Base-by-base conservation (phyloP, 345 rosid genomes). In the Atalantia buxifolia region DNA sequence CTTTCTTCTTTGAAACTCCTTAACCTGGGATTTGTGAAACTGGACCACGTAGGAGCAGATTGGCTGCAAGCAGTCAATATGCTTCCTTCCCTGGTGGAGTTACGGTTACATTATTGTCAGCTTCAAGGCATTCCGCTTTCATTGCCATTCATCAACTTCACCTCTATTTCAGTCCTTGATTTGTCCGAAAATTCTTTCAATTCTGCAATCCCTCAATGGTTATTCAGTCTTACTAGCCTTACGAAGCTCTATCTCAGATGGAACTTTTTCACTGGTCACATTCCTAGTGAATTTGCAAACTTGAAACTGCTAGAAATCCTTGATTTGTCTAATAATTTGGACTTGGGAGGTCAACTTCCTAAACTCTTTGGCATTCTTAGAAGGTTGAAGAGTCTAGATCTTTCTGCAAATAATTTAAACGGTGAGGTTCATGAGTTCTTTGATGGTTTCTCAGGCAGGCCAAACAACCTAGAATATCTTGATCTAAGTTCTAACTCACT, bases 111-210 rank as follows among this genome's bases (percentile, higher is more conserved):
- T 71, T 78, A 74, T 38, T 67, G 84, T 72, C 12, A 79, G 72
- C 78, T 88, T 68, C 71, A 85, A 80, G 82, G 81, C 76, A 72
- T 85, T 21, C 87, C 90, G 42, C 38, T 7, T 74, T 82, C 86
- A 1, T 45, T 84, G 50, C 79, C 82, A 0, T 75, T 83, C n/a
- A 19, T 84, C 9, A 85, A 84, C 68, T 82, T 91, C 64, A 88
- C 86, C n/a, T 82, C 82, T 10, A 88, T 91, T 65, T 79, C 75
- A 69, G 84, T 88, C 79, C 90, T 91, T 81, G 90, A 88, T 79
- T 61, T 90, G 65, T 87, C 89, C 7, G 87, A 83, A 57, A 87
- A 85, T 80, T 84, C 86, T 71, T 87, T 89, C 64, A 88, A 61
- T 76, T 77, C 90, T 22, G 50, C 71, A 0, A 66, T 89, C 9